Evolutionary conservation across 495 filamentous ascomycete species (phyloP).

Genomic region (Penicillium verhagenii): DNA sequence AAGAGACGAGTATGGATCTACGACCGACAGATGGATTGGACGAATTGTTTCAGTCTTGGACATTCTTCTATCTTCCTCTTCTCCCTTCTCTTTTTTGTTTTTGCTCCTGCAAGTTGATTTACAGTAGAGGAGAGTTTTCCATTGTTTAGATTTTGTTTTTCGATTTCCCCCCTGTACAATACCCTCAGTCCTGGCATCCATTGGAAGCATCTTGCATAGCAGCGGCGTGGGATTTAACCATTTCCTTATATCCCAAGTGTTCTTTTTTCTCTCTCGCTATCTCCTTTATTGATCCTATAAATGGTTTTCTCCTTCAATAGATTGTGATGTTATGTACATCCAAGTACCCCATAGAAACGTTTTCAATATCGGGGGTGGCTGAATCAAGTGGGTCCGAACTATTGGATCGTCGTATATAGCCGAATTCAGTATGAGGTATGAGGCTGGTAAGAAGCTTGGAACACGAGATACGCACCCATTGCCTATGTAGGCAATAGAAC

Average conservation of each 20-base stretch:
- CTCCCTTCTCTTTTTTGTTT: constrained; percentile 3
- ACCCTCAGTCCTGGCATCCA: constrained; percentile 17
- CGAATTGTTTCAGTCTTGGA: constrained; percentile 12
- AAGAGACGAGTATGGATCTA: constrained; percentile 17
- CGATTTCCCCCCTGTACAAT: constrained; percentile 19
- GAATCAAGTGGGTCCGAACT: constrained; percentile 26
- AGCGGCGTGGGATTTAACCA: constrained; percentile 21
- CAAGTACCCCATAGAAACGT: constrained; percentile 9
- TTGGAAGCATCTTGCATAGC: constrained; percentile 30
- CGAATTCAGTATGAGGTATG: neutral
- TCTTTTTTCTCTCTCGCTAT: neutral
- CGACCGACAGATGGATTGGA: constrained; percentile 3
- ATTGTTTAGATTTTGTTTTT: constrained; percentile 5
- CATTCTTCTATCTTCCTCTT: constrained; percentile 17
- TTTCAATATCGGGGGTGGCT: constrained; percentile 7
- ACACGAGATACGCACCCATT: neutral
- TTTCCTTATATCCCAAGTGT: constrained; percentile 2
- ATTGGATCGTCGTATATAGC: constrained; percentile 4
- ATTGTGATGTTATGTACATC: constrained; percentile 15
- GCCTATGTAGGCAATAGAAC: too few species aligned
- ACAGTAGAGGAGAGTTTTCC: constrained; percentile 3
- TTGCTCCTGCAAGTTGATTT: too few species aligned
- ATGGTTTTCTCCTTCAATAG: constrained; percentile 3
- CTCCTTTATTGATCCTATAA: neutral
- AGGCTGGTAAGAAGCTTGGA: too few species aligned